phyloP scores from a whole-genome alignment of 176 grass and related monocot genomes.

The Oryza meyeriana region DNA sequence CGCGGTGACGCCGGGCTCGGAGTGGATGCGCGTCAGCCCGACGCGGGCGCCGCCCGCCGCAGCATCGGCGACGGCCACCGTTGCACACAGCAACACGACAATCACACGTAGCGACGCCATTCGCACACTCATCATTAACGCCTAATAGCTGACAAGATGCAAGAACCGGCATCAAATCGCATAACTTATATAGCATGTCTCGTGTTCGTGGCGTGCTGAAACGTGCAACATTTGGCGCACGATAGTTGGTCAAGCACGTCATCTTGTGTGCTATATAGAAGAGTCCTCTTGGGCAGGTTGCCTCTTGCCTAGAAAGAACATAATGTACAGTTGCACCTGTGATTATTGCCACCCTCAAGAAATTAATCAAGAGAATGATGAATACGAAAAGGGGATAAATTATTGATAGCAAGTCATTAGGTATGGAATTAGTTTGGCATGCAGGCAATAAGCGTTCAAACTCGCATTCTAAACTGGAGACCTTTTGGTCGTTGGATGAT shows the following conservation, averaged over 20 bases:
- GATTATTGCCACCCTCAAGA: background rate
- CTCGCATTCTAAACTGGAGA: slow-evolving; percentile 21
- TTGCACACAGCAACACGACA: background rate
- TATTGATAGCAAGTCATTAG: slow-evolving; percentile 11
- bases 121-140: background rate
- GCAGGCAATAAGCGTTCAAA: slow-evolving; percentile 33
- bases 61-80: background rate
- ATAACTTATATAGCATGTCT: slow-evolving; percentile 4
- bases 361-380: slow-evolving; percentile 12
- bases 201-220: background rate
- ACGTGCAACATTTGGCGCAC: background rate
- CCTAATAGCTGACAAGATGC: background rate
- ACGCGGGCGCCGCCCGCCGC: slow-evolving; percentile 37
- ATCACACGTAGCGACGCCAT: slow-evolving; percentile 13
- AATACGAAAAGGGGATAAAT: background rate
- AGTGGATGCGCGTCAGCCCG: slow-evolving; percentile 56
- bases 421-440: slow-evolving; percentile 41
- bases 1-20: slow-evolving; percentile 32
- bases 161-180: background rate
- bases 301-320: slow-evolving; percentile 42
- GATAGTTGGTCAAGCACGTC: slow-evolving; percentile 44
- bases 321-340: background rate
- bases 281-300: slow-evolving; percentile 5
- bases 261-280: slow-evolving; percentile 5
- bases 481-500: slow-evolving; percentile 24